phyloP scores from a whole-genome alignment of 1,284 basidiomycete species.

The Tilletia setariae region DNA sequence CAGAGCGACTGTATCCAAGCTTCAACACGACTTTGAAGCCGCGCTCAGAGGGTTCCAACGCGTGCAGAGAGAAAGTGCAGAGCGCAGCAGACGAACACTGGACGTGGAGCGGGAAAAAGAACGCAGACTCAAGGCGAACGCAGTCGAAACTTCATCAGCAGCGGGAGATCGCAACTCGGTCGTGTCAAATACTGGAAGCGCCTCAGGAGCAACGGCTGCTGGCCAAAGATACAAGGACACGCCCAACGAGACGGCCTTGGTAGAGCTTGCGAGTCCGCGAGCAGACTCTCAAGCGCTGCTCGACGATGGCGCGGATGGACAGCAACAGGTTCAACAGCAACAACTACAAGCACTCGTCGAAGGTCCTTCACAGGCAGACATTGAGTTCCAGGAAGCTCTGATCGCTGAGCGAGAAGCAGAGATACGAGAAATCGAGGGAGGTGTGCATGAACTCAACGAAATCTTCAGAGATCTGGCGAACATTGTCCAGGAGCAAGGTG shows the following conservation, averaged over 20 bases:
- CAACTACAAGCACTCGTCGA: conserved; percentile 34
- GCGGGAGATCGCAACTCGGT: conserved; percentile 18
- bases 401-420: conserved; percentile 93
- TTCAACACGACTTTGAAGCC: conserved; percentile 84
- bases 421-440: conserved; percentile 93
- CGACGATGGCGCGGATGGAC: conserved; percentile 39
- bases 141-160: no score
- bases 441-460: conserved; percentile 93
- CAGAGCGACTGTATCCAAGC: conserved; percentile 68
- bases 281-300: not conserved
- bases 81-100: conserved; percentile 73
- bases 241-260: conserved; percentile 12
- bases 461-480: conserved; percentile 96
- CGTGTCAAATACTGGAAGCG: conserved; percentile 15
- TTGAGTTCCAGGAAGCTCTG: conserved; percentile 92
- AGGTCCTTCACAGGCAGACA: conserved; percentile 68
- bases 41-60: conserved; percentile 86
- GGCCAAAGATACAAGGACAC: conserved; percentile 16
- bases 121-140: conserved; percentile 7
- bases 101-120: conserved; percentile 61
- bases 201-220: conserved; percentile 17
- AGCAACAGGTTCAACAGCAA: conserved; percentile 49
- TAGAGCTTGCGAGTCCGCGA: conserved; percentile 15
- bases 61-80: conserved; percentile 83
- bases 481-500: conserved; percentile 88